Percentiles rank a stretch among this genome's conserved stretches.
Conservation (phyloP, 192 early-diverging fungal genomes). For the Neocallimastix lanati region DNA sequence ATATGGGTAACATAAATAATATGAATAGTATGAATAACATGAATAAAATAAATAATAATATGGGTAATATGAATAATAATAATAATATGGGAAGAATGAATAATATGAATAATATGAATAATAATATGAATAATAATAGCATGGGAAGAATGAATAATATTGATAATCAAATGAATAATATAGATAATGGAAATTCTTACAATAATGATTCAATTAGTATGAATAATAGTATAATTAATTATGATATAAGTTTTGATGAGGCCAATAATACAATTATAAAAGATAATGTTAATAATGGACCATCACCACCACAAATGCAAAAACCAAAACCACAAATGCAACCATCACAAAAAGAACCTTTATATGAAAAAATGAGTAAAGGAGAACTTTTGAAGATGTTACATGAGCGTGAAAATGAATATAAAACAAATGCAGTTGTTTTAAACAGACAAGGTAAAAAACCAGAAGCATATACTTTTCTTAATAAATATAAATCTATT, state of each 20-base stretch:
- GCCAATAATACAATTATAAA: neutral
- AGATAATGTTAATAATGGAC: neutral
- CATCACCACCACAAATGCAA: neutral
- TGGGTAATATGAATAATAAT: neutral
- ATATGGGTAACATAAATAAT: too few species aligned
- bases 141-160: neutral
- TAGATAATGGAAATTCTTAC: neutral
- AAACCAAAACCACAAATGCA: neutral
- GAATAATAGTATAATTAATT: neutral
- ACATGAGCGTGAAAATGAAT: neutral
- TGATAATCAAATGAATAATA: neutral
- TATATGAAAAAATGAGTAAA: neutral
- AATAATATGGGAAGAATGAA: neutral
- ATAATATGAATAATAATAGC: neutral
- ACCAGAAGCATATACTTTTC: neutral
- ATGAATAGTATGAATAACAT: neutral
- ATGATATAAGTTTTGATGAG: neutral
- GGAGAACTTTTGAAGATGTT: neutral
- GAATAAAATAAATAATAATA: neutral
- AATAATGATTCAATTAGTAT: neutral
- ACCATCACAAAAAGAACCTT: neutral
- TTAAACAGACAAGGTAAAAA: neutral
- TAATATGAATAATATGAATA: neutral
- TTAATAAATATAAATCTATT: neutral
- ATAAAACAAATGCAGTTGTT: neutral